Percentiles rank a stretch among this genome's conserved stretches.
Evolutionary conservation across 495 filamentous ascomycete species (phyloP).

Genomic region (Aspergillus bridgeri): DNA sequence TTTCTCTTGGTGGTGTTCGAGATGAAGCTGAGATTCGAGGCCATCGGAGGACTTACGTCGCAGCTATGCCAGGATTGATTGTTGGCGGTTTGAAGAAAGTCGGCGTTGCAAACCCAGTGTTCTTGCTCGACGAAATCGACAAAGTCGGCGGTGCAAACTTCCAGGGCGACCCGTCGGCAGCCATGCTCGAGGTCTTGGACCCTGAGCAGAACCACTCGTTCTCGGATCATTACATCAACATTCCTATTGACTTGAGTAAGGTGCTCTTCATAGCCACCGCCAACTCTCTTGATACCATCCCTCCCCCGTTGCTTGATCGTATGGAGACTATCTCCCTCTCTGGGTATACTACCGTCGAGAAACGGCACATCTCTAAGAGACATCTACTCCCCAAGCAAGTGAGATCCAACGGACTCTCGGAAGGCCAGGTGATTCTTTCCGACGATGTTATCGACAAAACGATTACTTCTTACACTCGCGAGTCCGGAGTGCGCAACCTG

Average conservation of each 20-base stretch:
- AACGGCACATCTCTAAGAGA: conserved; percentile 88
- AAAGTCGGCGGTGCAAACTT: conserved; percentile 91
- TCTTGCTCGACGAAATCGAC: conserved; percentile 97
- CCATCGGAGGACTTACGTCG: conserved; percentile 94
- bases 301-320: conserved; percentile 87
- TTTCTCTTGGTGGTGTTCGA: conserved; percentile 91
- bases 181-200: conserved; percentile 97
- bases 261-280: conserved; percentile 99
- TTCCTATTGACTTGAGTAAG: conserved; percentile 93
- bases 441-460: conserved; percentile 89
- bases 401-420: conserved; percentile 68
- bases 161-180: conserved; percentile 96
- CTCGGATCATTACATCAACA: conserved; percentile 93
- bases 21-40: conserved; percentile 98
- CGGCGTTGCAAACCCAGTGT: conserved; percentile 92
- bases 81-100: conserved; percentile 95
- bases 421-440: conserved; percentile 68
- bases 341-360: conserved; percentile 98
- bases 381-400: conserved; percentile 96
- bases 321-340: conserved; percentile 94
- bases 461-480: conserved; percentile 92
- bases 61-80: conserved; percentile 95
- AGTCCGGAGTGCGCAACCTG: conserved; percentile 95
- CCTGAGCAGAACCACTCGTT: conserved; percentile 97
- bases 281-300: conserved; percentile 93